Percentiles rank a stretch among this genome's conserved stretches.
Evolutionary conservation across 176 grass and related monocot genomes (phyloP).

Genomic region (Alopecurus myosuroides): DNA sequence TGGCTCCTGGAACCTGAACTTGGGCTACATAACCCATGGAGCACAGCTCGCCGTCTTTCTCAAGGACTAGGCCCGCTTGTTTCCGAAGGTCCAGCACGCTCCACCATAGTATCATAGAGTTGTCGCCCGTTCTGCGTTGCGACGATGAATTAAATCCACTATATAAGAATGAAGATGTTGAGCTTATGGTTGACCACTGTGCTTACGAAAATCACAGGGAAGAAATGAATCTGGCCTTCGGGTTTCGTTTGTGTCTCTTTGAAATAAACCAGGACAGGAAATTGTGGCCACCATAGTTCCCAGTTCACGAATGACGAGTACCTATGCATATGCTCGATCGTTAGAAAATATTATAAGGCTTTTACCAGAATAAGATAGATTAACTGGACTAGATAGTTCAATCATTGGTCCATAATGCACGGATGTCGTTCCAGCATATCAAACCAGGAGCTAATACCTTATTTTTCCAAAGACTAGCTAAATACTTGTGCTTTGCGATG

Average conservation of each 20-base stretch:
- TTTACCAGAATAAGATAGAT: background rate
- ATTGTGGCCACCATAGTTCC: conserved; percentile 91
- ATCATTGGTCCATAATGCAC: background rate
- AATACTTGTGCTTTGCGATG: background rate
- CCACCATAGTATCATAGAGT: conserved; percentile 84
- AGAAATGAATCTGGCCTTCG: conserved; percentile 91
- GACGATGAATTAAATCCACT: background rate
- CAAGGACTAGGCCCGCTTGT: conserved; percentile 51
- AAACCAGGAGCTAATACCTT: background rate
- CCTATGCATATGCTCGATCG: conserved; percentile 7
- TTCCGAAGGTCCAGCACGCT: conserved; percentile 73
- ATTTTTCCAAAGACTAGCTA: background rate
- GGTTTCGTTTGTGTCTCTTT: conserved; percentile 92
- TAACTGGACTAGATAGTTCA: background rate
- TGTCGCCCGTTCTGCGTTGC: conserved; percentile 64
- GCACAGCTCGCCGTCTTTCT: background rate
- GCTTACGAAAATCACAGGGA: conserved; percentile 93
- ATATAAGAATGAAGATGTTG: background rate
- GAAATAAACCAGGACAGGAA: conserved; percentile 86
- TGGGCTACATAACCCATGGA: background rate
- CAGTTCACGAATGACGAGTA: conserved; percentile 92
- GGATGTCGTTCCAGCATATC: background rate
- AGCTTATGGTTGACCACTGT: background rate
- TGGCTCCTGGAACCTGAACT: background rate
- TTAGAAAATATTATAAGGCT: background rate